Conservation (phyloP, 345 rosid genomes). For the Eucalyptus polyanthemos region DNA sequence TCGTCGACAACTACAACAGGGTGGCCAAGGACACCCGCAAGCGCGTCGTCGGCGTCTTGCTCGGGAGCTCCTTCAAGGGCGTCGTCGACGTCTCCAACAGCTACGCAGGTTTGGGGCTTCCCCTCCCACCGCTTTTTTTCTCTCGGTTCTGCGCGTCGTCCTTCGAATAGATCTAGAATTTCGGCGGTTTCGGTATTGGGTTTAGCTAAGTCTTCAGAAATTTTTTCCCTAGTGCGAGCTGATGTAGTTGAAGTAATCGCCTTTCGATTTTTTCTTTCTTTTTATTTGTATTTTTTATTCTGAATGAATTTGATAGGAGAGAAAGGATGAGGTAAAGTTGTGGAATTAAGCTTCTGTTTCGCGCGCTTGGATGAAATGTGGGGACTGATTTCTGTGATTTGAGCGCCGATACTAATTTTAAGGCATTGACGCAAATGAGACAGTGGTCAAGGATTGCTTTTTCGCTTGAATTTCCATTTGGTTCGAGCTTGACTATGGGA, state of each 20-base stretch:
- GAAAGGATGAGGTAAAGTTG: not conserved
- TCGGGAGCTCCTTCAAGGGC: conserved; percentile 70
- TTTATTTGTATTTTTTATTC: not conserved
- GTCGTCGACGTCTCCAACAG: conserved; percentile 85
- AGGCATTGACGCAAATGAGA: not conserved
- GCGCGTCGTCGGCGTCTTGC: conserved; percentile 83
- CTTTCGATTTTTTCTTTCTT: not conserved
- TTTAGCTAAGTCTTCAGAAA: not conserved
- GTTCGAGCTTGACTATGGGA: not conserved
- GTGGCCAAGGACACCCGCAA: conserved; percentile 88
- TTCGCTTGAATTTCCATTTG: not conserved
- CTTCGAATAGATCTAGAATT: not conserved
- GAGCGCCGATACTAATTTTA: not conserved
- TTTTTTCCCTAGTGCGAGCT: not conserved
- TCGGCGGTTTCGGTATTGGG: not conserved
- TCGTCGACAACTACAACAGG: conserved; percentile 91
- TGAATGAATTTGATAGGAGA: not conserved
- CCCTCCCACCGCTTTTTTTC: not conserved
- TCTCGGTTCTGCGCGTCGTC: not conserved
- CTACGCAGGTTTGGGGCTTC: conserved; percentile 51
- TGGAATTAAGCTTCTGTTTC: not conserved
- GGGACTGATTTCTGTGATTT: not conserved
- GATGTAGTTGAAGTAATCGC: not conserved
- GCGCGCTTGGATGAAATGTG: not conserved
- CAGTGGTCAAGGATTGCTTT: not conserved